Evolutionary conservation across 768 basidiomycete genomes (phyloP).

Genomic region (Crassisporium funariophilum): DNA sequence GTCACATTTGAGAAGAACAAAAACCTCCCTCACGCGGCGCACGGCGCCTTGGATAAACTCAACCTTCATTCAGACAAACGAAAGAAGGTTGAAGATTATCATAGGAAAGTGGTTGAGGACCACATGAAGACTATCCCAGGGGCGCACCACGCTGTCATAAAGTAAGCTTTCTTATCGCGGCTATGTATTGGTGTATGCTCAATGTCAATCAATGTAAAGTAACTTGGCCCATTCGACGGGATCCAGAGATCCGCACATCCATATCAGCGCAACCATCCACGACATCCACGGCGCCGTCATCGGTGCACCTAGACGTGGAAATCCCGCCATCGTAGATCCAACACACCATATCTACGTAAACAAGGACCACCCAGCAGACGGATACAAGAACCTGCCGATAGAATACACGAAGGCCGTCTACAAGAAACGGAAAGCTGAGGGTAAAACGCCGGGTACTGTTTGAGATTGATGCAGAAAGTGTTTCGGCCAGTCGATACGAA

Average conservation of each 20-base stretch:
- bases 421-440: background rate
- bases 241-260: background rate
- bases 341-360: constrained; percentile 1
- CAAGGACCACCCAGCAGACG: background rate
- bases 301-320: background rate
- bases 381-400: background rate
- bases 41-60: background rate
- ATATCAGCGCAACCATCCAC: background rate
- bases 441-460: background rate
- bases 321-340: background rate
- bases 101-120: background rate
- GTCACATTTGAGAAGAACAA: background rate
- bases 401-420: constrained; percentile 1
- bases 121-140: background rate
- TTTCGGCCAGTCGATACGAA: too few species aligned
- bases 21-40: background rate
- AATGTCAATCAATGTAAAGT: constrained; percentile 1
- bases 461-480: too few species aligned
- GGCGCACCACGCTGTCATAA: background rate
- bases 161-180: background rate
- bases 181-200: background rate
- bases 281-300: background rate
- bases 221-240: constrained; percentile 1
- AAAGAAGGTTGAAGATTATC: constrained; percentile 1
- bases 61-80: background rate